Percentiles rank a stretch among this genome's conserved stretches.
Evolutionary conservation across 768 basidiomycete species (phyloP).

Genomic region (Hysterangium stoloniferum): DNA sequence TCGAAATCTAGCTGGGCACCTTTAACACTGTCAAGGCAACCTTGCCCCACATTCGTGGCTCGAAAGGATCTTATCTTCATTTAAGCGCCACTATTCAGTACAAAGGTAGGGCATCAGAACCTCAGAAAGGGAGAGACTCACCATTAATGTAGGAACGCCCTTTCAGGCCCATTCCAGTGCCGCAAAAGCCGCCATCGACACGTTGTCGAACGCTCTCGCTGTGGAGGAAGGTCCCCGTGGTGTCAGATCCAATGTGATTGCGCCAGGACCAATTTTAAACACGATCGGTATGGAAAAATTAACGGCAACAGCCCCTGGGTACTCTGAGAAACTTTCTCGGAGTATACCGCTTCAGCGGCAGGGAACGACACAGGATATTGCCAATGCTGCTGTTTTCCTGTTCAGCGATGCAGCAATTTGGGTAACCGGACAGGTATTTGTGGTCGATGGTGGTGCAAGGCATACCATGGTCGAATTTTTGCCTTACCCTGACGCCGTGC

Average conservation of each 20-base stretch:
- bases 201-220: conserved; percentile 76
- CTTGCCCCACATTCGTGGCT: conserved; percentile 57
- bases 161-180: conserved; percentile 92
- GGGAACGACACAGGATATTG: conserved; percentile 57
- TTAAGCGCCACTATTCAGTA: conserved; percentile 89
- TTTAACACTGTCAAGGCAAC: conserved; percentile 95
- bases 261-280: conserved; percentile 72
- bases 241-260: conserved; percentile 83
- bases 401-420: conserved; percentile 75
- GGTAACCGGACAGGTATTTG: conserved; percentile 69
- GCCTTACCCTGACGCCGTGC: conserved; percentile 56
- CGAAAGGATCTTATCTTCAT: conserved; percentile 79
- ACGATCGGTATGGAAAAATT: conserved; percentile 50
- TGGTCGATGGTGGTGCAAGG: conserved; percentile 60
- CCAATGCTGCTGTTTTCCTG: conserved; percentile 66
- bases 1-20: conserved; percentile 66
- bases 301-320: conserved; percentile 8
- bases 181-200: conserved; percentile 92
- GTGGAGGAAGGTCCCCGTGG: conserved; percentile 93
- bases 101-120: conserved; percentile 38
- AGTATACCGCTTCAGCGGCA: conserved; percentile 36
- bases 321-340: conserved; percentile 1
- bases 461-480: conserved; percentile 41
- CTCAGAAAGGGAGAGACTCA: neutral
- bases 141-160: conserved; percentile 46